Evolutionary conservation across 2,329 filamentous ascomycete species (phyloP), one percentile per base, ranked within the genome.

Genomic region (Triangularia verruculosa): DNA sequence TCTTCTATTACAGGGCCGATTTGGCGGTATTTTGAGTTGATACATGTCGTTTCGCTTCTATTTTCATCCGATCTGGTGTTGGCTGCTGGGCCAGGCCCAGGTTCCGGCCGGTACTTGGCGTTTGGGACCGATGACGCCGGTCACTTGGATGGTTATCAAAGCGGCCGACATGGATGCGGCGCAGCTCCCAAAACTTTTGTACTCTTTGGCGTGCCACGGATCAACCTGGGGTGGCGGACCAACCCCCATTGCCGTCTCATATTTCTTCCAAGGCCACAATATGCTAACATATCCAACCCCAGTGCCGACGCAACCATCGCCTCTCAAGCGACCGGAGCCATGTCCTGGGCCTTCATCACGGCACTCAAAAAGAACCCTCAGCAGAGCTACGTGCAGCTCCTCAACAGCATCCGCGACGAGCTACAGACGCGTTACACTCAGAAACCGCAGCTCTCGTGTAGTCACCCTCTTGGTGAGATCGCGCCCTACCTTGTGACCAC

Each of bases 311-410:
- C 94, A n/a, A 91, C 88, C 20, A 97, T 98, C 71, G 87, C 85
- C 34, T 90, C 93, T 59, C 86, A 97, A 78, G 94, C 95, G 27
- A 98, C 95, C 0, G 95, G 95, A 59, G 95, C 95, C 74, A 98
- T 99, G 95, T 97, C 93, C 1, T 98, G 91, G 88, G 95, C 95
- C 9, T 99, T 99, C 76, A 93, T 99, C 75, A 90, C 83, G 4
- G 89, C 93, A 52, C 85, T 99, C 70, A 94, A 92, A 81, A 97
- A 97, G 84, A 96, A 98, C 76, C 93, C 94, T 0, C 93, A 97
- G 74, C 95, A 99, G 81, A 97, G 93, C 80, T 99, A 99, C 74
- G 93, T 99, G 59, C 90, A 97, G 80, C 81, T 99, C 66, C 85
- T 99, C 71, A 98, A 97, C 82, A 97, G 89, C 77, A 97, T 99